These are phyloP conservation scores for Elsinoe batatas DNA, from an alignment of 2,329 filamentous ascomycete genomes.

Conservation along the genomic window DNA sequence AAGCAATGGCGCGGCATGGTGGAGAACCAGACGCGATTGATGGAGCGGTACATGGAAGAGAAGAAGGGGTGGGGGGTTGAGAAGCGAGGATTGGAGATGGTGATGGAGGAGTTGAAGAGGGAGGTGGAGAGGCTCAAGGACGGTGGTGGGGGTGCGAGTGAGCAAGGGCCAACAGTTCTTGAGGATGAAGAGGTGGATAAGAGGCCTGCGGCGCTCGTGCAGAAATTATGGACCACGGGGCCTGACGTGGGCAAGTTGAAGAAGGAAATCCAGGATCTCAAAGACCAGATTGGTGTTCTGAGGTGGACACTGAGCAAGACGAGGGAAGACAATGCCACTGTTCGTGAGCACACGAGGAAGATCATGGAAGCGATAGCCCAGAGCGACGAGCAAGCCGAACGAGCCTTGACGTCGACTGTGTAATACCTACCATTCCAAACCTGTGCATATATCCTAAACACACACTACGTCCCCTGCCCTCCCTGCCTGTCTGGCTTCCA, in stretches of 20 bases:
- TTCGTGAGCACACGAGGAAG: slow-evolving; percentile 13
- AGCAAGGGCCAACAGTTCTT: neutral
- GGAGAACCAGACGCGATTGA: slow-evolving; percentile 39
- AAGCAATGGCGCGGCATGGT: slow-evolving; percentile 43
- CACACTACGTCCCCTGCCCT: neutral
- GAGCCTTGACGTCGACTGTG: neutral
- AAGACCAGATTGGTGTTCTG: slow-evolving; percentile 15
- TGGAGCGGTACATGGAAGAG: slow-evolving; percentile 35
- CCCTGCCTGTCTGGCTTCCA: slow-evolving; percentile 36
- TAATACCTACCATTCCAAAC: neutral
- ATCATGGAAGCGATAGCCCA: slow-evolving; percentile 8
- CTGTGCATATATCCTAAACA: neutral
- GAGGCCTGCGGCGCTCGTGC: neutral
- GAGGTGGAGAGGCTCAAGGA: neutral
- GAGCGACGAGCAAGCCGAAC: neutral
- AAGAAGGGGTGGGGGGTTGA: slow-evolving; percentile 34
- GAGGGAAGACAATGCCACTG: slow-evolving; percentile 13
- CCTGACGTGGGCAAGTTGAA: neutral
- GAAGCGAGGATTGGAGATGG: slow-evolving; percentile 24
- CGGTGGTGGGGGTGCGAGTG: neutral
- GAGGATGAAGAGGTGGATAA: neutral
- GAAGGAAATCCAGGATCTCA: slow-evolving; percentile 14
- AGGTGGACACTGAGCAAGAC: slow-evolving; percentile 14
- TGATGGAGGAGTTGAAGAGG: neutral
- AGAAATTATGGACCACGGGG: neutral